phyloP scores from a whole-genome alignment of 306 rosid genomes.

The Astragalus membranaceus region DNA sequence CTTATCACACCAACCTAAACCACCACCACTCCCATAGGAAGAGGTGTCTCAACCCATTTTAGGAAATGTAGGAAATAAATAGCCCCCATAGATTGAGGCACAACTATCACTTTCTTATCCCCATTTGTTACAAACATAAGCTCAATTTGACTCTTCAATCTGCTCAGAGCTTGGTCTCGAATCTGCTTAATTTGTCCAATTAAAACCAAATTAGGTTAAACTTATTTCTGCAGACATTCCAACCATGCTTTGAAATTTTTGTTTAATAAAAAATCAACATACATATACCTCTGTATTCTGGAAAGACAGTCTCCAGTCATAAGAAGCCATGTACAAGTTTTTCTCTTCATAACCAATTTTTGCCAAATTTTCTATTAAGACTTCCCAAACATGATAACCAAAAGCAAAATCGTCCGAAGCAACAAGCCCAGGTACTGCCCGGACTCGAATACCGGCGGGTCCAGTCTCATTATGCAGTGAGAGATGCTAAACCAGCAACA shows the following conservation, averaged over 20 bases:
- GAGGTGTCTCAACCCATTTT: slow-evolving; percentile 82
- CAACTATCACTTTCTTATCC: slow-evolving; percentile 70
- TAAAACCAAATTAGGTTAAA: slow-evolving; percentile 29
- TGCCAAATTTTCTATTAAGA: slow-evolving; percentile 66
- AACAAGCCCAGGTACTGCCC: slow-evolving; percentile 61
- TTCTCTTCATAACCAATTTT: slow-evolving; percentile 79
- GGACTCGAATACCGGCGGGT: slow-evolving; percentile 77
- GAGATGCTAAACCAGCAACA: slow-evolving; percentile 79
- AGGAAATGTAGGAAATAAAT: slow-evolving; percentile 75
- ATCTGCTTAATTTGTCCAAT: slow-evolving; percentile 40
- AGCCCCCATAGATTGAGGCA: slow-evolving; percentile 79
- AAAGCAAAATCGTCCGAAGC: slow-evolving; percentile 52
- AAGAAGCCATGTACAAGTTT: slow-evolving; percentile 63
- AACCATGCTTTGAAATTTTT: neutral
- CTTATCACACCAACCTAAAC: slow-evolving; percentile 69
- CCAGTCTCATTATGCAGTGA: slow-evolving; percentile 72
- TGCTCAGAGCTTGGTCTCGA: slow-evolving; percentile 66
- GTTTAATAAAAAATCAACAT: neutral
- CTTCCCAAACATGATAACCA: slow-evolving; percentile 65
- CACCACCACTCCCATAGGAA: slow-evolving; percentile 69
- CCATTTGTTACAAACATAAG: slow-evolving; percentile 59
- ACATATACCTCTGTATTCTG: slow-evolving; percentile 73
- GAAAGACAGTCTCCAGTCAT: slow-evolving; percentile 90
- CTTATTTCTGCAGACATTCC: neutral
- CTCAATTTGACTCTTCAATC: slow-evolving; percentile 81